A percentile compares a stretch with the other conserved stretches of the same genome.
phyloP scores from a whole-genome alignment of 2,329 filamentous ascomycete genomes.

The Fonsecaea monophora region DNA sequence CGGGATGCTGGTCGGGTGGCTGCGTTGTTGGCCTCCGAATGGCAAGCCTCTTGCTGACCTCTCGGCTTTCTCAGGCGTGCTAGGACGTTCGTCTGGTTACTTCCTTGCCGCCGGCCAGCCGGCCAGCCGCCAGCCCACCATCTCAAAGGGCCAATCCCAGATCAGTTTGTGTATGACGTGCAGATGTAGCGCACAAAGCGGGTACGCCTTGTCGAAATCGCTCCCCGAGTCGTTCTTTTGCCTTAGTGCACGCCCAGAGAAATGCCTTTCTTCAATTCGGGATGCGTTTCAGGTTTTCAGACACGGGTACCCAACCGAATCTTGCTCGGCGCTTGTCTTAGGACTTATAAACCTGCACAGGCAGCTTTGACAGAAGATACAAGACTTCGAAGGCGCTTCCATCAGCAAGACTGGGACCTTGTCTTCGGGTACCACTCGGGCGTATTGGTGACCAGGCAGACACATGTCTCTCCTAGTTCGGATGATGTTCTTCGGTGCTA shows the following conservation, averaged over 20 bases:
- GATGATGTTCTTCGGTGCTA: constrained; percentile 6
- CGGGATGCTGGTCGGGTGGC: constrained; percentile 1
- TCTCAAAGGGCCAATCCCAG: constrained; percentile 11
- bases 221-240: background rate
- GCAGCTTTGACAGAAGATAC: background rate
- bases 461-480: background rate
- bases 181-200: constrained; percentile 13
- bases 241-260: background rate
- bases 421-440: background rate
- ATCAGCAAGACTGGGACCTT: background rate
- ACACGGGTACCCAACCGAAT: constrained; percentile 5
- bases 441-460: background rate
- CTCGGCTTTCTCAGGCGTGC: constrained; percentile 22
- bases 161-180: constrained; percentile 24
- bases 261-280: background rate
- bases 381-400: background rate
- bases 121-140: constrained; percentile 24
- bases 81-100: constrained; percentile 25
- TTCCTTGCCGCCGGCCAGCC: constrained; percentile 28
- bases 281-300: constrained; percentile 2
- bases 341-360: background rate
- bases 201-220: constrained; percentile 6
- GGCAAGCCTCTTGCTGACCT: constrained; percentile 15
- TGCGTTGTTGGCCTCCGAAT: constrained; percentile 21
- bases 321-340: background rate